Conservation (phyloP, 2,329 filamentous ascomycete species). For the Fusarium anguioides region DNA sequence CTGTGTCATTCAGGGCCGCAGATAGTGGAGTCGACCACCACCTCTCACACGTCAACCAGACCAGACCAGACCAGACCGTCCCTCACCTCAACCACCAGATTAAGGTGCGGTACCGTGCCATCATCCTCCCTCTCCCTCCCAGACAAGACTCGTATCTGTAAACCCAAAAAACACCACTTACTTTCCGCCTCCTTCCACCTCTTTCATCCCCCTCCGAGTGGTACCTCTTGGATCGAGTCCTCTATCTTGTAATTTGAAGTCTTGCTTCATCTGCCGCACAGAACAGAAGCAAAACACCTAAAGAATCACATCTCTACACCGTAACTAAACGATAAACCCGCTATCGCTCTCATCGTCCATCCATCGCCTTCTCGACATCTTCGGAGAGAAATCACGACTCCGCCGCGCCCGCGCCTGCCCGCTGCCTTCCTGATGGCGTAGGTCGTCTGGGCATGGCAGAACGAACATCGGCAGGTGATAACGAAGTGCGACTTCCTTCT, state of each 20-base stretch:
- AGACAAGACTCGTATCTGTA: conserved; percentile 24
- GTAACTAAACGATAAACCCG: conserved; percentile 28
- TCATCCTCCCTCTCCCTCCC: conserved; percentile 28
- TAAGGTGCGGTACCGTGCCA: conserved; percentile 20
- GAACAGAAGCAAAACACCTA: neutral
- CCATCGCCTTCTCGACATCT: conserved; percentile 34
- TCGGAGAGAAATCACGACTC: conserved; percentile 39
- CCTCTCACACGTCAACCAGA: conserved; percentile 40
- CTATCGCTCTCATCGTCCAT: conserved; percentile 28
- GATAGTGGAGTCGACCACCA: conserved; percentile 36
- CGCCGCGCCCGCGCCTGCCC: conserved; percentile 49
- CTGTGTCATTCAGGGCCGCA: conserved; percentile 26
- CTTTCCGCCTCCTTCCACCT: conserved; percentile 16
- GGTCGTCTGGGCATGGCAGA: conserved; percentile 73
- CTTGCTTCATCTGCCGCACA: conserved; percentile 8
- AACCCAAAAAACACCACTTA: conserved; percentile 35
- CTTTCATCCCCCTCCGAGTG: conserved; percentile 6
- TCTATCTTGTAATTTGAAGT: conserved; percentile 8
- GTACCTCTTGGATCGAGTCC: conserved; percentile 21
- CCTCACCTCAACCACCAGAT: conserved; percentile 31
- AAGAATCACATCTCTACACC: conserved; percentile 17
- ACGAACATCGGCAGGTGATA: conserved; percentile 67
- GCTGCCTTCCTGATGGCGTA: conserved; percentile 70
- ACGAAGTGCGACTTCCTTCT: conserved; percentile 65
- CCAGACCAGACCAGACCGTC: too few relatives aligned